Base-by-base conservation (phyloP, 306 rosid genomes). In the Clitoria ternatea region DNA sequence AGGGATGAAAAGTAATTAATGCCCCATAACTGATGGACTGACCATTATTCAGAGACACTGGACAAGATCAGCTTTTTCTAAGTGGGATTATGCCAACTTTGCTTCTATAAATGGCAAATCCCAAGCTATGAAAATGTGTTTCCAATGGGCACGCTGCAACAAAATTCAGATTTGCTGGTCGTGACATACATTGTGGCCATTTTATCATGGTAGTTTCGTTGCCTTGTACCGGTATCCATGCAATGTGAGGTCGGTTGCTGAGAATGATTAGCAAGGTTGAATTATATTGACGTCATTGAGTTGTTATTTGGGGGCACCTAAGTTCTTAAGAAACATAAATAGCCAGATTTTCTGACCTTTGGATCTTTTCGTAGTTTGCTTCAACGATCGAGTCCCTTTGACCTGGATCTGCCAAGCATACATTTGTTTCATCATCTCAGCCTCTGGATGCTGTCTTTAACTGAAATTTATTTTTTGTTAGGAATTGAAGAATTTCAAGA, bases 1-100 rank as follows among this genome's bases (percentile, higher is more conserved):
- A 88, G 91, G 83, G 54, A 69, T 70, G 69, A 72, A 76, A 68
- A 69, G 78, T 79, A 72, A 80, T 72, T 72, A 74, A 37, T 23
- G 79, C 77, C 80, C 81, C 63, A 45, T 72, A 69, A 74, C 79
- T 54, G 59, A 74, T 54, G 54, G 79, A 72, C 80, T 72, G 81
- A 82, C 86, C 76, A 61, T 80, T 83, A 60, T 52, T 67, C 77
- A 43, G 79, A 54, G 72, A 75, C 53, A 61, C 56, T 52, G 81
- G 77, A 82, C 77, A 13, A 82, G 69, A 77, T 80, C 76, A 79
- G 70, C 71, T 81, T 72, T 83, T 81, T 72, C 81, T 24, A 53
- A 72, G 65, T 67, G 80, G 81, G 76, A 65, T 82, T 39, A 40
- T 84, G 71, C 70, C 60, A 78, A 66, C 60, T 69, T 79, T 72